Percentiles rank a stretch among this genome's conserved stretches.
These are phyloP conservation scores for Yarrowia deformans DNA, from an alignment of 805 yeast species.

Conservation along the genomic window DNA sequence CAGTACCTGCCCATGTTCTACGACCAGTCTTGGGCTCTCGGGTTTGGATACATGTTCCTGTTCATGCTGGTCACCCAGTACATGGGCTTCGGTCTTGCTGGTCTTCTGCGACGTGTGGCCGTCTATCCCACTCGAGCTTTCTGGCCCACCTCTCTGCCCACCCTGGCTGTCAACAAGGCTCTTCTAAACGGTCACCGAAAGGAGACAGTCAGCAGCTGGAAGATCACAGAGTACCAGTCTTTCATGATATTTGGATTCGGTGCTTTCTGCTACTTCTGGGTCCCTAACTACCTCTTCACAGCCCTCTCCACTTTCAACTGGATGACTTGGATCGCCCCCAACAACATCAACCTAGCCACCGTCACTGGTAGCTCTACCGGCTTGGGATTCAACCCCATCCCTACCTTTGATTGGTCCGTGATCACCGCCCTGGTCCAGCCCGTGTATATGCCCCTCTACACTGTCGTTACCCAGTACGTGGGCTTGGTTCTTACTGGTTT, in stretches of 20 bases:
- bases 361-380: slow-evolving; percentile 56
- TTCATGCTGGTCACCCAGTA: slow-evolving; percentile 65
- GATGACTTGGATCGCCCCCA: slow-evolving; percentile 66
- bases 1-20: slow-evolving; percentile 49
- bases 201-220: slow-evolving; percentile 57
- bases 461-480: slow-evolving; percentile 38
- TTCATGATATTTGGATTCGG: slow-evolving; percentile 53
- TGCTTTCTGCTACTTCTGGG: slow-evolving; percentile 61
- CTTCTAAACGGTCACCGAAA: slow-evolving; percentile 51
- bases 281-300: slow-evolving; percentile 66
- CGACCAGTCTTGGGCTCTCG: slow-evolving; percentile 49
- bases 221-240: slow-evolving; percentile 55
- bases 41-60: slow-evolving; percentile 55
- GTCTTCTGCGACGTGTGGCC: slow-evolving; percentile 62
- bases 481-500: slow-evolving; percentile 41
- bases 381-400: slow-evolving; percentile 55
- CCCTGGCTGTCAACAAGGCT: slow-evolving; percentile 63
- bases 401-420: slow-evolving; percentile 55
- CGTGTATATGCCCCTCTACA: slow-evolving; percentile 42
- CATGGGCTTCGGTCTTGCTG: slow-evolving; percentile 72
- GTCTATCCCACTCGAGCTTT: slow-evolving; percentile 67
- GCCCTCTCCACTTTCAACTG: slow-evolving; percentile 65
- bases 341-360: slow-evolving; percentile 59
- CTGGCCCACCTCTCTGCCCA: slow-evolving; percentile 70
- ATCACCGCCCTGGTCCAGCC: slow-evolving; percentile 42